Base-by-base conservation (phyloP, 2,329 filamentous ascomycete species). In the Aspergillus candidus region DNA sequence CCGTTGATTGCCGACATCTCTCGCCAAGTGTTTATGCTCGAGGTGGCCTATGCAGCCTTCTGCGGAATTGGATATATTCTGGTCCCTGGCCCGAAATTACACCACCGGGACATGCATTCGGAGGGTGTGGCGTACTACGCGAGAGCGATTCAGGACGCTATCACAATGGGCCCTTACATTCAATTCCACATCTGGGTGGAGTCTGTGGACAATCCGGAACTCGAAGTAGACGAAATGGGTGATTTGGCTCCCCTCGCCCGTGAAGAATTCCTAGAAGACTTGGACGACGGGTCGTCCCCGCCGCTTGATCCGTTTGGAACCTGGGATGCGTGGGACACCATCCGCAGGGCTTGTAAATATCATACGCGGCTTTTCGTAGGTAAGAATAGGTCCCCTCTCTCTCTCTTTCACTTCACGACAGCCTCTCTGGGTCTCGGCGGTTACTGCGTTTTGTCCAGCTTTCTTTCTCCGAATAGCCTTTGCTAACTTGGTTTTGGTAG, bases 291-390 rank as follows among this genome's bases (percentile, higher is more conserved):
- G 4, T 53, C 65, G 30, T 56, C 58, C 6, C 70, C 72, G 29
- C 75, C 80, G 15, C 71, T 83, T 48, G 84, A 91, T 57, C 66
- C 86, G 1, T 93, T 88, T 65, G 83, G 83, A 41, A 77, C 83
- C 2, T 98, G 94, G 94, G 90, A 97, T 67, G 84, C 86, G 1
- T 98, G 93, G 93, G 84, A 98, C 63, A 76, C 84, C 15, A 85
- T 98, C 58, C 79, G 93, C 41, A 84, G 83, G 41, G 74, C 88
- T 45, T 96, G 89, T 77, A 85, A 83, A 69, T 97, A 98, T 68
- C 84, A 84, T 66, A 70, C 77, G 44, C 80, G 88, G 63, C 75
- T 98, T 32, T 84, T 82, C 58, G 80, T 96, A 67, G 87, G 91
- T 95, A 83, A 73, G 88, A 65, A 60, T 43, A 44, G 31, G 17